Conservation (phyloP, 2,329 filamentous ascomycete species). For the Pseudomassariella vexata region DNA sequence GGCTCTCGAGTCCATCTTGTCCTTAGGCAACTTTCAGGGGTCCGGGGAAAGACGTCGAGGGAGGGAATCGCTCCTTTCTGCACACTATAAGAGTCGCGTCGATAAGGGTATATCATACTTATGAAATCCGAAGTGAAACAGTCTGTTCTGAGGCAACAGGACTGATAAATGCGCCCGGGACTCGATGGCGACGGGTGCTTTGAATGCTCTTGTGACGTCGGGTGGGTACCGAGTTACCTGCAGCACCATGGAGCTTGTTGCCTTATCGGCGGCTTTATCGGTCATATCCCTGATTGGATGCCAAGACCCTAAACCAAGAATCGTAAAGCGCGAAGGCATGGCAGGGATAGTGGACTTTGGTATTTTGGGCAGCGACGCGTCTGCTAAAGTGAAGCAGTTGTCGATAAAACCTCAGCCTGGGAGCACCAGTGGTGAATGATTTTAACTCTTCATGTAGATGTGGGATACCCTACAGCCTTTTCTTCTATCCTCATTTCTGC, state of each 20-base stretch:
- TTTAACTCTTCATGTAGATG: too few relatives aligned
- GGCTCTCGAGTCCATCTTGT: constrained; percentile 11
- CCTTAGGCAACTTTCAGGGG: neutral
- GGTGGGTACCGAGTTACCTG: constrained; percentile 11
- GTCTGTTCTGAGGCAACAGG: neutral
- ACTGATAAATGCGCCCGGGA: constrained; percentile 4
- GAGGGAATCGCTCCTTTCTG: neutral
- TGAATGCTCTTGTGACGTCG: constrained; percentile 14
- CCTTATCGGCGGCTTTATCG: constrained; percentile 15
- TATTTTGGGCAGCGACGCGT: constrained; percentile 20
- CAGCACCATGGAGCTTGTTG: constrained; percentile 6
- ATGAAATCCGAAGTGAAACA: neutral
- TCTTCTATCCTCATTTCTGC: too few relatives aligned
- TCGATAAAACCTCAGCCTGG: constrained; percentile 1
- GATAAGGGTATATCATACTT: neutral
- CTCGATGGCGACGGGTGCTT: constrained; percentile 2
- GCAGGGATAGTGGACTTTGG: too few relatives aligned
- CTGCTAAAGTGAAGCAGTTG: constrained; percentile 3
- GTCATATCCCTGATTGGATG: constrained; percentile 4
- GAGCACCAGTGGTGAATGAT: too few relatives aligned
- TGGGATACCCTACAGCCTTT: too few relatives aligned
- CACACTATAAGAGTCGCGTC: neutral
- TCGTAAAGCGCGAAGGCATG: too few relatives aligned
- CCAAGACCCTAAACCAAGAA: too few relatives aligned
- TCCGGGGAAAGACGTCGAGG: neutral